phyloP scores from a whole-genome alignment of 1,284 basidiomycete species.

The Athelia sp. region DNA sequence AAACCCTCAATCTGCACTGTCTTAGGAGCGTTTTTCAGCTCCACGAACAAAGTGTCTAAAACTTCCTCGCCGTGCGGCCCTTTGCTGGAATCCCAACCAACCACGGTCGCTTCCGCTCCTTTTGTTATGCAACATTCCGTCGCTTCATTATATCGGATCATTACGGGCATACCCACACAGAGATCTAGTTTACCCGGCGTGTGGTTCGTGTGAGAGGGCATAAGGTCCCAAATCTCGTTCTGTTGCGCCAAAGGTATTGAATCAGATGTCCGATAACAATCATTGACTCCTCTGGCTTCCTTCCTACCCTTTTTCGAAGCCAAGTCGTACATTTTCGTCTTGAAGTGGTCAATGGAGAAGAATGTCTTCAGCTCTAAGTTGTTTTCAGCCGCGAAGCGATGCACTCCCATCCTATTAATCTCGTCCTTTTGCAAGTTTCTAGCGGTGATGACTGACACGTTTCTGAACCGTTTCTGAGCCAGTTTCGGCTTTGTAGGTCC shows the following conservation, averaged over 20 bases:
- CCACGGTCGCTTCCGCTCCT: slow-evolving; percentile 31
- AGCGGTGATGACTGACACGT: slow-evolving; percentile 28
- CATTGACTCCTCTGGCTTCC: background rate
- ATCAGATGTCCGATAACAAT: background rate
- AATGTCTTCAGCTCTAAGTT: slow-evolving; percentile 16
- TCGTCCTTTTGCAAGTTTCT: slow-evolving; percentile 26
- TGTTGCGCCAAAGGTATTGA: slow-evolving; percentile 9
- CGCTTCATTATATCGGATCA: slow-evolving; percentile 30
- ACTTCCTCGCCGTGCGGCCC: slow-evolving; percentile 7
- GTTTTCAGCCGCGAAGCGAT: slow-evolving; percentile 24
- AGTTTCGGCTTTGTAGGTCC: slow-evolving; percentile 9
- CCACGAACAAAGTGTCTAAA: slow-evolving; percentile 25
- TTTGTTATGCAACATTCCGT: slow-evolving; percentile 35
- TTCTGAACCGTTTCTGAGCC: slow-evolving; percentile 16
- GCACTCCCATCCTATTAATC: slow-evolving; percentile 22
- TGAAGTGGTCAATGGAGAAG: slow-evolving; percentile 16
- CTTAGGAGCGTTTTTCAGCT: slow-evolving; percentile 17
- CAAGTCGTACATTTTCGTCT: background rate
- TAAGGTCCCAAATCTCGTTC: slow-evolving; percentile 22
- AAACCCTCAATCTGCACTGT: slow-evolving; percentile 24
- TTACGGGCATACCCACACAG: slow-evolving; percentile 34
- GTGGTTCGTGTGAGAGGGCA: slow-evolving; percentile 13
- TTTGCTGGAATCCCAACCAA: slow-evolving; percentile 22
- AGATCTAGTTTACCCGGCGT: slow-evolving; percentile 25
- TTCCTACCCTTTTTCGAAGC: background rate